phyloP scores from a whole-genome alignment of 495 filamentous ascomycete species.

The Melanomma pulvis-pyrius region DNA sequence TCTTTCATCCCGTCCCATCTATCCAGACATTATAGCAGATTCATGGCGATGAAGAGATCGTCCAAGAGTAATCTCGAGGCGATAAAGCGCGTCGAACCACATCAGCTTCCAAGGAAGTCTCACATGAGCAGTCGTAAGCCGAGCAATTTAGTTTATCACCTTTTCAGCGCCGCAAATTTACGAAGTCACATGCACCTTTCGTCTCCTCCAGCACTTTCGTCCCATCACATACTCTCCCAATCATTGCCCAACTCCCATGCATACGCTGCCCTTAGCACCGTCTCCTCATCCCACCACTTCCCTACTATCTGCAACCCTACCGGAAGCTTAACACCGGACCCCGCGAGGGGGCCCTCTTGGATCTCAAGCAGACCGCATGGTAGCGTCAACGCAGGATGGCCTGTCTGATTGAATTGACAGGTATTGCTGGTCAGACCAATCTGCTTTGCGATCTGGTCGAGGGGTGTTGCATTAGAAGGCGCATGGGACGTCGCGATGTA shows the following conservation, averaged over 20 bases:
- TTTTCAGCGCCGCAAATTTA: too few relatives aligned
- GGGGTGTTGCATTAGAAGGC: conserved; percentile 23
- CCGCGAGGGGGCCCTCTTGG: conserved; percentile 11
- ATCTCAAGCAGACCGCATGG: conserved; percentile 46
- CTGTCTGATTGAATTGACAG: conserved; percentile 59
- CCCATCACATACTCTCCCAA: conserved; percentile 14
- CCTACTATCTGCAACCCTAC: conserved; percentile 29
- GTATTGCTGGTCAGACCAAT: conserved; percentile 58
- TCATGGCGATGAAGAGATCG: too few relatives aligned
- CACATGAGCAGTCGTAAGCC: too few relatives aligned
- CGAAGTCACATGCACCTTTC: too few relatives aligned
- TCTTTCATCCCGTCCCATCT: too few relatives aligned
- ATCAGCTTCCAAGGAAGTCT: too few relatives aligned
- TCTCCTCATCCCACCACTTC: conserved; percentile 24
- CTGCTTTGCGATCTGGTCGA: conserved; percentile 37
- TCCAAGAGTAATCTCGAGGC: too few relatives aligned
- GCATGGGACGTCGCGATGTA: conserved; percentile 45
- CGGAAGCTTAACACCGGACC: conserved; percentile 11
- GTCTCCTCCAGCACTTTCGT: too few relatives aligned
- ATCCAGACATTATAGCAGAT: too few relatives aligned
- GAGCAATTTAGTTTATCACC: too few relatives aligned
- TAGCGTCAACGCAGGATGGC: conserved; percentile 60
- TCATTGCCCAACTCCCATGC: conserved; percentile 28
- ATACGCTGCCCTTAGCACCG: conserved; percentile 19
- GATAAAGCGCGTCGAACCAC: too few relatives aligned